Conservation (phyloP, 306 rosid genomes). For the Vicia villosa region DNA sequence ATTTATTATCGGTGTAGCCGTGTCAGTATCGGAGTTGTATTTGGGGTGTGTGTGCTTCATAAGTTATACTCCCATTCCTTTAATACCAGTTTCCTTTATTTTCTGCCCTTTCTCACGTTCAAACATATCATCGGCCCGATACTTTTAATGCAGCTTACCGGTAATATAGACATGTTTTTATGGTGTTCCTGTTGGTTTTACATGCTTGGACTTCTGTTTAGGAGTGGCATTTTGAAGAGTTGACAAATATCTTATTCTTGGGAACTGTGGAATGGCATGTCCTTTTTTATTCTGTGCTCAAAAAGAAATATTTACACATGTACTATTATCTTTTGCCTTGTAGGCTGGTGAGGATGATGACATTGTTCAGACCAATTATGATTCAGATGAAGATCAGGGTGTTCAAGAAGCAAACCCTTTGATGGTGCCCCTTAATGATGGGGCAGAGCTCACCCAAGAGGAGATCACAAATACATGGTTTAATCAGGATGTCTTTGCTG, state of each 20-base stretch:
- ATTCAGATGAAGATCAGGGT: slow-evolving; percentile 70
- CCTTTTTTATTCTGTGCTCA: background rate
- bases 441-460: slow-evolving; percentile 65
- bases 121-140: background rate
- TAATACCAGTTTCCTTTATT: background rate
- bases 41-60: too few relatives aligned
- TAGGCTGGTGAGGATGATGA: slow-evolving; percentile 66
- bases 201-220: background rate
- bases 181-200: slow-evolving; percentile 2
- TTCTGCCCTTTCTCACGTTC: background rate
- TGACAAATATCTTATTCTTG: background rate
- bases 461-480: slow-evolving; percentile 83
- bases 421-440: slow-evolving; percentile 76
- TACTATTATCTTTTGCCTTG: slow-evolving; percentile 39
- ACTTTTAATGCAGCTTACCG: background rate
- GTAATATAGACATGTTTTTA: background rate
- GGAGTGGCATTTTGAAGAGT: background rate
- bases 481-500: slow-evolving; percentile 85
- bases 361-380: slow-evolving; percentile 55
- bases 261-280: background rate
- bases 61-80: background rate
- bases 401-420: slow-evolving; percentile 80
- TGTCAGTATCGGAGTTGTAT: too few relatives aligned
- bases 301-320: background rate
- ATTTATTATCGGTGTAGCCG: too few relatives aligned